Evolutionary conservation across 139 green algal species (phyloP), one percentile per base, ranked within the genome.

Genomic region (Chlamydomonas sphaeroides): DNA sequence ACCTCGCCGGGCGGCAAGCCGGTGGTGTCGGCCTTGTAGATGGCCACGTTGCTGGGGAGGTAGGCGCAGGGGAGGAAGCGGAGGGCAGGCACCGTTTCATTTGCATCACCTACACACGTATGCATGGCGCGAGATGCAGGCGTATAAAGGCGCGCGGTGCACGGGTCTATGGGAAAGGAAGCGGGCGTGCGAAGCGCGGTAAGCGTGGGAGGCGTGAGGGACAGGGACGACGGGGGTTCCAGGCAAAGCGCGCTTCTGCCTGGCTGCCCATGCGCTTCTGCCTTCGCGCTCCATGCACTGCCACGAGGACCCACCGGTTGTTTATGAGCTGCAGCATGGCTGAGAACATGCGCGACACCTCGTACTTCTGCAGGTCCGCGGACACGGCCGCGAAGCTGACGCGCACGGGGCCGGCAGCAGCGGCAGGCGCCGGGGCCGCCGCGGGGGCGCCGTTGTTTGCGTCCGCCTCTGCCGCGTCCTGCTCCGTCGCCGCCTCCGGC

Each of bases 311-410:
- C 2, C 51, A 85, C 86, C 88, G 86, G 87, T 93, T 93, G 81
- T 93, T 93, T 59, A 93, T 89, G 68, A 94, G 88, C 73, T 94
- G 90, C 85, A 94, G 85, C 88, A 92, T 92, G 35, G 90, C 90
- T 0, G 87, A 85, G 85, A 94, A 94, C 39, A 86, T 63, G 48
- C 90, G 84, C 15, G 83, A 89, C 66, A 92, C 86, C 84, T 93
- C 90, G 48, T 77, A 88, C 53, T 79, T 84, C 48, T 63, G 15
- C 32, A 72, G 39, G 21, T 78, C 5, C 11, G 8, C 7, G 8
- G 79, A 65, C 35, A 89, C 53, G 7, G 5, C 28, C 2, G 25
- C n/a, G 33, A 88, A 88, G 48, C 10, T 32, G 35, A 79, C 65
- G 30, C 32, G 33, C 45, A 15, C 11, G 17, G 32, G 10, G 8